These are phyloP conservation scores for Dipodascus geniculatus DNA, from an alignment of 805 yeast species.

Conservation along the genomic window DNA sequence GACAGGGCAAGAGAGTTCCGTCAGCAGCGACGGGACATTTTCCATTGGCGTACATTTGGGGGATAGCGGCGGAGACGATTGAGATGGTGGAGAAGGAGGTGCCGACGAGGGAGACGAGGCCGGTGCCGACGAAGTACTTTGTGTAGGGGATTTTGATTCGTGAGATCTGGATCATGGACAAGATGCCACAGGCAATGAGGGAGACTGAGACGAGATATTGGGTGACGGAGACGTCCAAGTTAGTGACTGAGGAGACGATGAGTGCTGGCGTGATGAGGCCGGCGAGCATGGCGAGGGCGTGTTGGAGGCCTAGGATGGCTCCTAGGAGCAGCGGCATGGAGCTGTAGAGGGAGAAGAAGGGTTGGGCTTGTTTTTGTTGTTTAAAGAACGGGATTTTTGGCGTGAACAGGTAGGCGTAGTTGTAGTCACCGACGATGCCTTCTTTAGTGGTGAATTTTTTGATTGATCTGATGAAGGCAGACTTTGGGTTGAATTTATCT, in stretches of 20 bases:
- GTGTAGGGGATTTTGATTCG: conserved; percentile 68
- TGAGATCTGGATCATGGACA: conserved; percentile 67
- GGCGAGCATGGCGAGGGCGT: conserved; percentile 81
- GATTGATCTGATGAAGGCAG: background rate
- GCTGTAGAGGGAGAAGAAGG: conserved; percentile 71
- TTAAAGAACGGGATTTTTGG: conserved; percentile 65
- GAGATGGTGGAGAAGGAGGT: conserved; percentile 83
- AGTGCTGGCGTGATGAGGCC: conserved; percentile 82
- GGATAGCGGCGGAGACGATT: conserved; percentile 62
- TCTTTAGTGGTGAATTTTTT: conserved; percentile 50
- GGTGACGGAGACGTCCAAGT: conserved; percentile 36
- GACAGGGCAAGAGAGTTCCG: conserved; percentile 67
- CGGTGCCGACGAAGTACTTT: conserved; percentile 74
- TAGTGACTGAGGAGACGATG: conserved; percentile 52
- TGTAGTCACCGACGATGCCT: conserved; percentile 80
- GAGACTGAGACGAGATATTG: conserved; percentile 65
- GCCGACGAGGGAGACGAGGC: conserved; percentile 81
- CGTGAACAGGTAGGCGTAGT: conserved; percentile 66
- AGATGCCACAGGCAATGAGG: conserved; percentile 56
- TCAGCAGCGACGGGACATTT: conserved; percentile 49
- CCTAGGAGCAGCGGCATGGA: conserved; percentile 78
- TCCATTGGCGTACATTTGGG: conserved; percentile 69
- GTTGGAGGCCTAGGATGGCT: conserved; percentile 73
- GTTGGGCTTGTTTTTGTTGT: conserved; percentile 43
- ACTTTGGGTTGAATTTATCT: too few species aligned